phyloP scores from a whole-genome alignment of 2,329 filamentous ascomycete species.

The Fusarium udum region DNA sequence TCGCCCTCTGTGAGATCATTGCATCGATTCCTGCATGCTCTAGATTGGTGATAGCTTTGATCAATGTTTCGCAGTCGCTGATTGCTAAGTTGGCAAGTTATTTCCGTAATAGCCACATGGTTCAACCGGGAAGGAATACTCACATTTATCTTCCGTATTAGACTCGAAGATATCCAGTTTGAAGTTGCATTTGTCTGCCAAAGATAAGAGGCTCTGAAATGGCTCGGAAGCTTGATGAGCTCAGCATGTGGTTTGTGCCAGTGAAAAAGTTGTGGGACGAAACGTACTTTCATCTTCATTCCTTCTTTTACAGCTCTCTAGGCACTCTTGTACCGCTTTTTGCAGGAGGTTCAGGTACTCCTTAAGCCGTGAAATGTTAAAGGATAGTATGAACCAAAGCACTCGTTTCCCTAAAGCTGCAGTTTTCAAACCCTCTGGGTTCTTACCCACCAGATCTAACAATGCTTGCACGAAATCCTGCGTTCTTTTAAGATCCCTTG shows the following conservation, averaged over 20 bases:
- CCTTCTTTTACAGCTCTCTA: not conserved
- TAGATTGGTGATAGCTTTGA: not conserved
- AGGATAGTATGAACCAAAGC: not conserved
- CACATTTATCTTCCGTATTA: not conserved
- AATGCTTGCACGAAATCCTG: not conserved
- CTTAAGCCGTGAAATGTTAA: not conserved
- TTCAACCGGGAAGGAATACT: not conserved
- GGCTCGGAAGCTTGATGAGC: not conserved
- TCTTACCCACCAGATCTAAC: not conserved
- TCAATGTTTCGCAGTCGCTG: not conserved
- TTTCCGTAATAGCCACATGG: not conserved
- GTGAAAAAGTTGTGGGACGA: not conserved
- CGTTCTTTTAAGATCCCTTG: not conserved
- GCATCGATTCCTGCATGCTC: not conserved
- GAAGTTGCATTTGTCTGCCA: not conserved
- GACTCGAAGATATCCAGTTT: not conserved
- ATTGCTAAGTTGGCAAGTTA: not conserved
- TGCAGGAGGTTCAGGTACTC: not conserved
- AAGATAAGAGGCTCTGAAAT: not conserved
- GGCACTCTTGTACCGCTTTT: not conserved
- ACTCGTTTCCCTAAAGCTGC: not conserved
- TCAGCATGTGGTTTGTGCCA: not conserved
- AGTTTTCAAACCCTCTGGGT: not conserved
- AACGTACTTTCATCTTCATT: not conserved
- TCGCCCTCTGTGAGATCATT: not conserved